Percentiles rank a stretch among this genome's conserved stretches.
Evolutionary conservation across 345 rosid genomes (phyloP).

Genomic region (Salix arbutifolia): DNA sequence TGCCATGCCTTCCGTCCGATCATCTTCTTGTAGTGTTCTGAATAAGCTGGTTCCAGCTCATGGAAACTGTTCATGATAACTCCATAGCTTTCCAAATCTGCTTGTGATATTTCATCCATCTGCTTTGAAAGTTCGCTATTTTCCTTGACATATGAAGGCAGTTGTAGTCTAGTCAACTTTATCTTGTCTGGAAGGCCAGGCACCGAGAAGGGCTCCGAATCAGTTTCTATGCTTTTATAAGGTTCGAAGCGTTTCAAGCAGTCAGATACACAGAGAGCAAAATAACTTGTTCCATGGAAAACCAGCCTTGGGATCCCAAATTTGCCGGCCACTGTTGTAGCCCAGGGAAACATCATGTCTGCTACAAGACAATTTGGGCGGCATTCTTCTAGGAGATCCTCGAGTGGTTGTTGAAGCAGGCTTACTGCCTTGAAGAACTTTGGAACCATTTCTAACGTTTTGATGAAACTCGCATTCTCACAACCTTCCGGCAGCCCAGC

Average conservation of each 20-base stretch:
- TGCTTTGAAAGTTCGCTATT: slow-evolving; percentile 1
- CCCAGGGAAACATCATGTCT: slow-evolving; percentile 60
- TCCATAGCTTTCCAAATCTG: slow-evolving; percentile 15
- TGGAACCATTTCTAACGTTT: not conserved
- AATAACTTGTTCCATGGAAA: slow-evolving; percentile 47
- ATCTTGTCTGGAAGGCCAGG: slow-evolving; percentile 49
- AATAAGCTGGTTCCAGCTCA: slow-evolving; percentile 21
- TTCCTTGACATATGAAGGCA: slow-evolving; percentile 11
- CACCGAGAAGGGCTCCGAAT: slow-evolving; percentile 41
- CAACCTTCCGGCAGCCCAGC: slow-evolving; percentile 23
- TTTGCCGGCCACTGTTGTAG: slow-evolving; percentile 43
- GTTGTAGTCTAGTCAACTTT: slow-evolving; percentile 33
- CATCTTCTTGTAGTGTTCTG: slow-evolving; percentile 18
- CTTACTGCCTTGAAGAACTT: slow-evolving; percentile 32
- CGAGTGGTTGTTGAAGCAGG: slow-evolving; percentile 42
- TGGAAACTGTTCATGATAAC: slow-evolving; percentile 17
- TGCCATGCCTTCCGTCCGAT: slow-evolving; percentile 24
- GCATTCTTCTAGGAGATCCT: slow-evolving; percentile 30
- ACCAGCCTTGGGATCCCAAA: slow-evolving; percentile 48
- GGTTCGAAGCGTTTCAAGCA: slow-evolving; percentile 40
- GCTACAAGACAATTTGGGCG: slow-evolving; percentile 52
- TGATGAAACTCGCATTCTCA: slow-evolving; percentile 6
- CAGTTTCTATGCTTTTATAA: slow-evolving; percentile 29
- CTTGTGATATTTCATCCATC: not conserved
- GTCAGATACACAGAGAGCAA: slow-evolving; percentile 30